phyloP scores from a whole-genome alignment of 805 yeast species.

The Wickerhamiella siamensis region DNA sequence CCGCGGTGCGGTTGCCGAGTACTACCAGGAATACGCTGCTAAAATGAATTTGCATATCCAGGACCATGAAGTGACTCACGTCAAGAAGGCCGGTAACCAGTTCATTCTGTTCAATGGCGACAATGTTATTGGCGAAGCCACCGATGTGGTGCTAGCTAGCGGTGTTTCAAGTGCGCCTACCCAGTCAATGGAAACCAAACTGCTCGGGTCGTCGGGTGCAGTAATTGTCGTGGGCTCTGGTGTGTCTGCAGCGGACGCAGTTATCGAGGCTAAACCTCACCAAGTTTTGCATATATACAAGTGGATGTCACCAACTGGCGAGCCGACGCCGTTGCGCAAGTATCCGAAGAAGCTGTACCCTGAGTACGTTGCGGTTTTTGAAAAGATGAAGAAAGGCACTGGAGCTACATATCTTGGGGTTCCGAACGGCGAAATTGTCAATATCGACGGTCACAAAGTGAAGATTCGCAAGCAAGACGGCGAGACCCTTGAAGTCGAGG shows the following conservation, averaged over 20 bases:
- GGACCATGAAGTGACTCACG: slow-evolving; percentile 10
- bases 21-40: slow-evolving; percentile 19
- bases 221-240: slow-evolving; percentile 23
- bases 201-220: neutral
- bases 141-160: slow-evolving; percentile 7
- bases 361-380: slow-evolving; percentile 20
- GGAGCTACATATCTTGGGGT: slow-evolving; percentile 12
- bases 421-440: slow-evolving; percentile 12
- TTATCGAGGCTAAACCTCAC: slow-evolving; percentile 7
- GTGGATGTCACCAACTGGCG: slow-evolving; percentile 15
- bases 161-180: slow-evolving; percentile 5
- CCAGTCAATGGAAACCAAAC: neutral
- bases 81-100: neutral
- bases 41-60: slow-evolving; percentile 16
- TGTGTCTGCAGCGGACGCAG: slow-evolving; percentile 25
- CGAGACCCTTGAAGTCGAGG: slow-evolving; percentile 3
- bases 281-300: slow-evolving; percentile 19
- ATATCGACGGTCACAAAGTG: slow-evolving; percentile 9
- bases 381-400: slow-evolving; percentile 15
- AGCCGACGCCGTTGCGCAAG: slow-evolving; percentile 19
- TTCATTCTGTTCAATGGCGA: slow-evolving; percentile 1
- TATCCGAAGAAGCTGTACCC: slow-evolving; percentile 23
- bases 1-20: slow-evolving; percentile 19
- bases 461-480: slow-evolving; percentile 11
- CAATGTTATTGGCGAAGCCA: slow-evolving; percentile 4